These are phyloP conservation scores for Diddensiella santjacobensis DNA, from an alignment of 805 yeast genomes.

Conservation along the genomic window DNA sequence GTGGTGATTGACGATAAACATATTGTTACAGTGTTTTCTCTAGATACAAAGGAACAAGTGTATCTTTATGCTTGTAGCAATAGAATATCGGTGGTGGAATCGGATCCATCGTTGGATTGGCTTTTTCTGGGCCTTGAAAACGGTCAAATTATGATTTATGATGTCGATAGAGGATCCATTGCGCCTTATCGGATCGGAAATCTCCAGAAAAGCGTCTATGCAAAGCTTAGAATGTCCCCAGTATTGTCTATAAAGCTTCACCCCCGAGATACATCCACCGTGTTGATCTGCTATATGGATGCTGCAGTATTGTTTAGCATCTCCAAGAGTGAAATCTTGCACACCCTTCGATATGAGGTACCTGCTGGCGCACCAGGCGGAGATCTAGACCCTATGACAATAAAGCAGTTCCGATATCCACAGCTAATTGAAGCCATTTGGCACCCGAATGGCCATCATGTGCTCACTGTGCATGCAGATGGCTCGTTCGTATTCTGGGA, in stretches of 20 bases:
- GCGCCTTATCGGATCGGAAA: constrained; percentile 68
- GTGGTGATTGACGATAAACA: constrained; percentile 64
- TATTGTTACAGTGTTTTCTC: constrained; percentile 63
- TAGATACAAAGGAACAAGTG: constrained; percentile 58
- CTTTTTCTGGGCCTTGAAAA: constrained; percentile 71
- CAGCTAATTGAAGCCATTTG: constrained; percentile 54
- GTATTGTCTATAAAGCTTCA: constrained; percentile 71
- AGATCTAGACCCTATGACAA: constrained; percentile 35
- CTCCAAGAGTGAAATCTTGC: constrained; percentile 52
- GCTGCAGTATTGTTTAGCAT: constrained; percentile 69
- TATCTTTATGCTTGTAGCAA: constrained; percentile 61
- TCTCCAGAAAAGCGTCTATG: constrained; percentile 60
- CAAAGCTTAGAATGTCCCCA: constrained; percentile 56
- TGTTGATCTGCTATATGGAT: constrained; percentile 69
- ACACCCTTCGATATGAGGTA: constrained; percentile 57
- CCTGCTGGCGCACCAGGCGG: constrained; percentile 74
- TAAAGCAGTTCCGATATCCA: constrained; percentile 37
- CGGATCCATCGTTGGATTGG: constrained; percentile 91
- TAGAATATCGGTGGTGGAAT: constrained; percentile 60
- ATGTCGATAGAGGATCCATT: constrained; percentile 70
- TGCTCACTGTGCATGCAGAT: constrained; percentile 74
- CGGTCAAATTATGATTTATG: constrained; percentile 69
- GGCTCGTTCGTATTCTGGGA: constrained; percentile 94
- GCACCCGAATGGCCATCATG: constrained; percentile 91
- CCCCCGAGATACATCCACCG: constrained; percentile 81